Conservation (phyloP, 768 basidiomycete species). For the Suillus americanus region DNA sequence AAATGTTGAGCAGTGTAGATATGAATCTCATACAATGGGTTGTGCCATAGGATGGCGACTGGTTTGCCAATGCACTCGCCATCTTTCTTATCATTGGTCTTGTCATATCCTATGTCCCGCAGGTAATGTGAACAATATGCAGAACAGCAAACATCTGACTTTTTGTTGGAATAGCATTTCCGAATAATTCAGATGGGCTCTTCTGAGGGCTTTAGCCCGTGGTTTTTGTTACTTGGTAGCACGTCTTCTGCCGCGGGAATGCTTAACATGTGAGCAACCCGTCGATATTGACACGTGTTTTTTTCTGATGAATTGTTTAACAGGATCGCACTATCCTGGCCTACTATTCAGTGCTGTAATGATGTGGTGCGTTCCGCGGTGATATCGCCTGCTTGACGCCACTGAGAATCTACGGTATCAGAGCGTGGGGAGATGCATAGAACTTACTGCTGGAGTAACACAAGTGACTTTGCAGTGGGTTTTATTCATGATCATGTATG, state of each 20-base stretch:
- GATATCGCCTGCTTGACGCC: background rate
- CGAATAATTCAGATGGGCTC: conserved; percentile 78
- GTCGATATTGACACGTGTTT: background rate
- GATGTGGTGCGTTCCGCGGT: conserved; percentile 55
- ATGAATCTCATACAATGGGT: background rate
- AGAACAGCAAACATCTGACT: background rate
- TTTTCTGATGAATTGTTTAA: conserved; percentile 10
- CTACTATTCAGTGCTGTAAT: conserved; percentile 76
- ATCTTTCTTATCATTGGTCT: conserved; percentile 72
- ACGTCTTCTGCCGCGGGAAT: conserved; percentile 80
- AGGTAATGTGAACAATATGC: conserved; percentile 41
- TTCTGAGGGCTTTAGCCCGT: conserved; percentile 88
- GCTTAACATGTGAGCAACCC: conserved; percentile 70
- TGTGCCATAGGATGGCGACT: conserved; percentile 62
- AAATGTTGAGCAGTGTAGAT: background rate
- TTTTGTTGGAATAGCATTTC: conserved; percentile 50
- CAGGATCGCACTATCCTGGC: conserved; percentile 85
- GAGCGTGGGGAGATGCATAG: conserved; percentile 71
- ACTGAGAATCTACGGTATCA: conserved; percentile 25
- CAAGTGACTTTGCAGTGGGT: conserved; percentile 86
- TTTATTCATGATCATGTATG: conserved; percentile 81
- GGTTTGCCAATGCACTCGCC: conserved; percentile 59
- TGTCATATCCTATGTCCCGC: conserved; percentile 81
- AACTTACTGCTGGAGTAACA: conserved; percentile 76
- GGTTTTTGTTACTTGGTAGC: conserved; percentile 87